Evolutionary conservation across 75 land plant genomes (phyloP), one percentile per base, ranked within the genome.

Genomic region (Picea sitchensis): DNA sequence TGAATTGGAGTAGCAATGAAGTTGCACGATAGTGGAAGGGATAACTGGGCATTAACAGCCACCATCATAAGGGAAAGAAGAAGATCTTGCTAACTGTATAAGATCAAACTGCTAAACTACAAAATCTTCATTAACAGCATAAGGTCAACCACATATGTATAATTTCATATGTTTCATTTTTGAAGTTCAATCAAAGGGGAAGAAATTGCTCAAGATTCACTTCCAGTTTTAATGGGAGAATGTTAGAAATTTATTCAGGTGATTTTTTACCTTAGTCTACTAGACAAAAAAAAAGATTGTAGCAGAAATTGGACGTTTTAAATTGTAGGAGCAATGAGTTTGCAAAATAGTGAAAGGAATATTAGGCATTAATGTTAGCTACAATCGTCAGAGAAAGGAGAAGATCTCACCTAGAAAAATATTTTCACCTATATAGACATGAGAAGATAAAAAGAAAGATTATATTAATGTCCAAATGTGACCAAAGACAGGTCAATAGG

Each of bases 101-200:
- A 44, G 5, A 4, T 64, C 67, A 2, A 13, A 26, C 3, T 64
- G 67, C 3, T 12, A 30, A 64, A 64, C 15, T 30, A 12, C 15
- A 21, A 64, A 30, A 8, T 8, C 12, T 57, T 76, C 54, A 32
- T 76, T 23, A n/a, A n/a, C 26, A 47, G 44, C 34, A 54, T 57
- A 62, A 47, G 51, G 41, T 63, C 32, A 38, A 78, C 38, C 68
- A 78, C 32, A 44, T 78, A 78, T 64, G 21, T 38, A 36, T 51
- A 56, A 78, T 69, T 79, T 57, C 36, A 72, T n/a, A 36, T 7
- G 44, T 69, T 54, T 68, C 14, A 34, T 21, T 47, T 72, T 32
- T 5, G 36, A 47, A 56, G 47, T 30, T 44, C 30, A 47, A 69
- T 65, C n/a, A 1, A 79, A 34, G 67, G 4, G 20, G 21, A 78